Percentiles rank a stretch among this genome's conserved stretches.
These are phyloP conservation scores for Talaromyces piceae DNA, from an alignment of 2,329 filamentous ascomycete genomes.

Conservation along the genomic window DNA sequence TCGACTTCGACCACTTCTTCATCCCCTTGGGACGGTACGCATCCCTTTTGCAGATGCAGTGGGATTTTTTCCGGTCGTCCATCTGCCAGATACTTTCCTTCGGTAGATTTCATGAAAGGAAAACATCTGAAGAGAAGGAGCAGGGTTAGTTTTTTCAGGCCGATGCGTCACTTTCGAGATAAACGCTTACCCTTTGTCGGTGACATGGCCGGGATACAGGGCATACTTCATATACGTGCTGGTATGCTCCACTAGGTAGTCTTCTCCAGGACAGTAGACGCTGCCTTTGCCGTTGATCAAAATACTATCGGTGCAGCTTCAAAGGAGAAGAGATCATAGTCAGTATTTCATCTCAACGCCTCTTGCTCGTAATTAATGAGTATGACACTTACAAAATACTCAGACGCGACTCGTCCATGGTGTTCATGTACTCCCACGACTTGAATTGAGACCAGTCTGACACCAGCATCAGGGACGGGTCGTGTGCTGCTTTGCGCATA, in stretches of 20 bases:
- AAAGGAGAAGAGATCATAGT: not conserved
- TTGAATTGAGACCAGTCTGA: constrained; percentile 52
- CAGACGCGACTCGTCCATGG: not conserved
- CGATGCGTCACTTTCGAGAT: not conserved
- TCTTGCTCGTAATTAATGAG: too few relatives aligned
- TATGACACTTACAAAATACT: not conserved
- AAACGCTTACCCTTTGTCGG: constrained; percentile 7
- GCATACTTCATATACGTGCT: constrained; percentile 5
- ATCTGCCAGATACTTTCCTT: constrained; percentile 1
- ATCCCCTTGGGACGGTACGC: constrained; percentile 17
- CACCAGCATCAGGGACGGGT: constrained; percentile 44
- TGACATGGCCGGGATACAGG: constrained; percentile 11
- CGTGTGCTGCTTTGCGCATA: constrained; percentile 44
- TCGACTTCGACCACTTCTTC: constrained; percentile 27
- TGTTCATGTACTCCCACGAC: constrained; percentile 33
- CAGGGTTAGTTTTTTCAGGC: not conserved
- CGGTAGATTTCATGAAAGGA: constrained; percentile 2
- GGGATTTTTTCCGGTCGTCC: constrained; percentile 10
- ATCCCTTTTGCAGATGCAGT: constrained; percentile 6
- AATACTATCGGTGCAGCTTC: constrained; percentile 53
- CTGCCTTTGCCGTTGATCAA: constrained; percentile 53
- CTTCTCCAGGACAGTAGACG: constrained; percentile 8
- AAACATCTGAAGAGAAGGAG: not conserved
- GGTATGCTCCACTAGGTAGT: not conserved
- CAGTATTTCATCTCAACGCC: not conserved